Evolutionary conservation across 768 basidiomycete genomes (phyloP).

Genomic region (Leccinum sublutescens): DNA sequence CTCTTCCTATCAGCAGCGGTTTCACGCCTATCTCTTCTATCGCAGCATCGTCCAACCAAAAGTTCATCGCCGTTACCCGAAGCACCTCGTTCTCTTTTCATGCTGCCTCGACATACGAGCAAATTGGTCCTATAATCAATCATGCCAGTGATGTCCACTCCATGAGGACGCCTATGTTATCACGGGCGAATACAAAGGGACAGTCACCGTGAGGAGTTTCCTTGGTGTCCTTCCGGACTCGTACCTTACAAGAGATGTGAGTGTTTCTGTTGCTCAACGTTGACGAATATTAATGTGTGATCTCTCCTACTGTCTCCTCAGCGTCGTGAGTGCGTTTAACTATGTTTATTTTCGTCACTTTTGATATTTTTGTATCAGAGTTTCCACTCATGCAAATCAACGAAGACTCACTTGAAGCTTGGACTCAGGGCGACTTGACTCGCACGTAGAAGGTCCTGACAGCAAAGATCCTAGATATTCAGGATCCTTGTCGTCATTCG

Average conservation of each 20-base stretch:
- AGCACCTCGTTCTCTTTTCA: background rate
- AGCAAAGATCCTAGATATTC: background rate
- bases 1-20: background rate
- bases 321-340: background rate
- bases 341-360: fast-evolving
- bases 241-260: background rate
- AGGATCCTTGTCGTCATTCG: background rate
- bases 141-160: background rate
- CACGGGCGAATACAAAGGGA: background rate
- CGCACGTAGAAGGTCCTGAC: background rate
- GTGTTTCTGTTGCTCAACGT: background rate
- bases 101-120: background rate
- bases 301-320: too few relatives aligned
- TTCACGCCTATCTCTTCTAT: background rate
- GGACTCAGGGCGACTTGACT: background rate
- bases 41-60: background rate
- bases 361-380: background rate
- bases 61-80: background rate
- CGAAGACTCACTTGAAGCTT: background rate
- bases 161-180: background rate
- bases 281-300: background rate
- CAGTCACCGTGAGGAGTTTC: background rate
- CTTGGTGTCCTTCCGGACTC: background rate
- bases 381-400: background rate
- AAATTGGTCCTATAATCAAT: background rate